Conservation (phyloP, 345 rosid genomes). For the Citrus unshiu region DNA sequence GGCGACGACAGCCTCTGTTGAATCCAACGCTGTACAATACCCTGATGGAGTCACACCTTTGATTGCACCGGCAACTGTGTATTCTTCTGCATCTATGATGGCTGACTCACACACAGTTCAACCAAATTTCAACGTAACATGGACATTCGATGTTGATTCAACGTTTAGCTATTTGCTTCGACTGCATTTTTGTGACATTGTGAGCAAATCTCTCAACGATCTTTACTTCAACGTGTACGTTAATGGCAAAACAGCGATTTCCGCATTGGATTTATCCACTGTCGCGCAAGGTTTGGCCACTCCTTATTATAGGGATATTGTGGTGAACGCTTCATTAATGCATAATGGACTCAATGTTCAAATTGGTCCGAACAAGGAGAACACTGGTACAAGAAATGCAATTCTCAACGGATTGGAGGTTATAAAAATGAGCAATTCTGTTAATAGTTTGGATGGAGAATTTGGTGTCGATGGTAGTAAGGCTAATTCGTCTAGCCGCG, state of each 20-base stretch:
- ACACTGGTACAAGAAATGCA: constrained; percentile 50
- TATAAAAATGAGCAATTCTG: constrained; percentile 71
- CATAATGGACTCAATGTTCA: constrained; percentile 42
- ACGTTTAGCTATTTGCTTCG: constrained; percentile 55
- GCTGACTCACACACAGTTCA: constrained; percentile 38
- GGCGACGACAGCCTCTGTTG: constrained; percentile 30
- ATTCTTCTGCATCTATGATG: constrained; percentile 63
- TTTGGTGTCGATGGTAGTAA: constrained; percentile 61
- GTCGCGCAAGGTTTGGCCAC: constrained; percentile 36
- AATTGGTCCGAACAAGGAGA: constrained; percentile 59
- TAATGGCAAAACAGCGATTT: constrained; percentile 56
- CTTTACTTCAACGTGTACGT: constrained; percentile 72
- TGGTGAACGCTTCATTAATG: constrained; percentile 53
- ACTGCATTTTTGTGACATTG: constrained; percentile 77
- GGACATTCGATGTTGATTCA: constrained; percentile 57
- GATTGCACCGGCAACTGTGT: constrained; percentile 65
- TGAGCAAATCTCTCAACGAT: constrained; percentile 65
- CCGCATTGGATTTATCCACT: constrained; percentile 65
- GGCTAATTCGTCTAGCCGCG: constrained; percentile 25
- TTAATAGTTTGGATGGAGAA: constrained; percentile 70
- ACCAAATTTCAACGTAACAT: constrained; percentile 61
- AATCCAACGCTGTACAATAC: constrained; percentile 46
- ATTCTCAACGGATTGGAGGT: constrained; percentile 73
- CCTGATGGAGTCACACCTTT: constrained; percentile 44
- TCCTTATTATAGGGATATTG: constrained; percentile 70